phyloP scores from a whole-genome alignment of 768 basidiomycete genomes.

The Suillus occidentalis region DNA sequence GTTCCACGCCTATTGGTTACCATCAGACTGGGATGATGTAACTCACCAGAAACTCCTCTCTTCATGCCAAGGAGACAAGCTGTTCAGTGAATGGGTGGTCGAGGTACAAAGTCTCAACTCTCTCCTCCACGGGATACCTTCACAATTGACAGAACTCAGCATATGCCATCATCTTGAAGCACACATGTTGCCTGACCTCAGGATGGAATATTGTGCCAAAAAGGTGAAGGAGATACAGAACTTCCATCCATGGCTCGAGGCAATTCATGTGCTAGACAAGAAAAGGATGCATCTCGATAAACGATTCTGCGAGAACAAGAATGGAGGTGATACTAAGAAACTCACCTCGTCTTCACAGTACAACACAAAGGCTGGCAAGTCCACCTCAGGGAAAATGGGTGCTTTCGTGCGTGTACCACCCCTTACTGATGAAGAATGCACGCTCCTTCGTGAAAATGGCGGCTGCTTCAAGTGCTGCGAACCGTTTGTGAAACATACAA shows the following conservation, averaged over 20 bases:
- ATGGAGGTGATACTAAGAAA: too few species aligned
- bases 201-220: too few species aligned
- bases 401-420: neutral
- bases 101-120: neutral
- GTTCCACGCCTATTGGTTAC: neutral
- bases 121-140: neutral
- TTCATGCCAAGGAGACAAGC: neutral
- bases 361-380: neutral
- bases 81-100: neutral
- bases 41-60: neutral
- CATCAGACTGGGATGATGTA: neutral
- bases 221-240: neutral
- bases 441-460: neutral
- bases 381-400: rapidly evolving
- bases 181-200: neutral
- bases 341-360: neutral
- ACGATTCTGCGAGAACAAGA: too few species aligned
- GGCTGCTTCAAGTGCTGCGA: neutral
- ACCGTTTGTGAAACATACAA: neutral
- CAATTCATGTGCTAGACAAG: neutral
- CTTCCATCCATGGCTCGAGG: neutral
- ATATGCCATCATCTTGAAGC: neutral
- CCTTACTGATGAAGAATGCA: neutral
- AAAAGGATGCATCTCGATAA: neutral
- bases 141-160: neutral